Conservation (phyloP, 140 eudicot genomes). For the Ambrosia hybrid region DNA sequence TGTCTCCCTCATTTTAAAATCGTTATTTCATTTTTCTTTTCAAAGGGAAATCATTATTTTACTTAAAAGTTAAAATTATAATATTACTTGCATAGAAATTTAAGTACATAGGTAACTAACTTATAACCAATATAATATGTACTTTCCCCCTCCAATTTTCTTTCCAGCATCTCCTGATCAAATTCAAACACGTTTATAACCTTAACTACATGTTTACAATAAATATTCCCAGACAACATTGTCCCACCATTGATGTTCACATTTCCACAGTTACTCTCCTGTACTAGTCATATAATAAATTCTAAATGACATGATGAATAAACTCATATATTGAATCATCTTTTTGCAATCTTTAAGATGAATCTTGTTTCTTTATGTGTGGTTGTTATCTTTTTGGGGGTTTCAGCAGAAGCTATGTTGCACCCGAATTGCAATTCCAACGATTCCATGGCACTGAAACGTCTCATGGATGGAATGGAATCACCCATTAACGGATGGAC, state of each 20-base stretch:
- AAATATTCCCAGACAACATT: not conserved
- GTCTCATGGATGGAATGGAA: constrained; percentile 44
- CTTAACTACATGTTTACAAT: too few relatives aligned
- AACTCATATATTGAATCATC: not conserved
- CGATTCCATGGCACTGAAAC: constrained; percentile 44
- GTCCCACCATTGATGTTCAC: not conserved
- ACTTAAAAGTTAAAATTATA: too few relatives aligned
- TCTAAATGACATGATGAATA: not conserved
- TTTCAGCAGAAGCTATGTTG: constrained; percentile 32
- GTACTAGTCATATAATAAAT: not conserved
- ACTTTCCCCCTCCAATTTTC: too few relatives aligned
- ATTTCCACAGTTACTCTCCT: not conserved
- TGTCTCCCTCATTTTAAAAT: too few relatives aligned
- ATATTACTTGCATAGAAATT: too few relatives aligned
- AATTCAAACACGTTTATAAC: too few relatives aligned
- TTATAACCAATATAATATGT: too few relatives aligned
- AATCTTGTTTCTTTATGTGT: constrained; percentile 26
- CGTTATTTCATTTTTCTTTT: too few relatives aligned
- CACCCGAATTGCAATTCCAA: constrained; percentile 50
- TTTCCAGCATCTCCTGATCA: too few relatives aligned
- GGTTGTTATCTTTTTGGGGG: constrained; percentile 13
- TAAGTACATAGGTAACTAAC: too few relatives aligned
- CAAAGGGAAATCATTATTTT: too few relatives aligned
- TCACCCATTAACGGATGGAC: constrained; percentile 47
- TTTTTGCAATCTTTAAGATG: constrained; percentile 31